Evolutionary conservation across 495 filamentous ascomycete genomes (phyloP), one percentile per base, ranked within the genome.

Genomic region (Podospora comata): DNA sequence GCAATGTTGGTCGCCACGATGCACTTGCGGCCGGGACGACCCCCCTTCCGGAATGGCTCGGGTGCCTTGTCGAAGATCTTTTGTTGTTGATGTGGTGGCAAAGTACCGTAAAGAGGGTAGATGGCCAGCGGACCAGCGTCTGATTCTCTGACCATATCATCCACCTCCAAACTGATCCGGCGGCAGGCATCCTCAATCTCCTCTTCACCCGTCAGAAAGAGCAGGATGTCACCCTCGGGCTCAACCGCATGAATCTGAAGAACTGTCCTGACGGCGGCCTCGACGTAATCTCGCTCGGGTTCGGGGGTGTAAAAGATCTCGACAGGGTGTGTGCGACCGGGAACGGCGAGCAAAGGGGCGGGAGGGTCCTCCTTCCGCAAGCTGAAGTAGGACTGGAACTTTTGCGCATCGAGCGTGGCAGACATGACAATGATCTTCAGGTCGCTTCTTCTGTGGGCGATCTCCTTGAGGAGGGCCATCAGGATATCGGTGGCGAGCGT

Each of bases 391-490:
- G 86, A 86, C 78, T 98, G 96, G 77, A 99, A 99, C 77, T 98
- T 99, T 76, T 96, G 89, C 1, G 96, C 93, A 80, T 99, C 96
- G 56, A 98, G 84, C 34, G 94, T 98, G 60, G 94, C 94, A 72
- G 94, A 97, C 94, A 98, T 98, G 86, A 98, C 93, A 70, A 98
- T 93, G 70, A 98, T 91, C 81, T 98, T 98, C 69, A 98, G 77
- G 75, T 97, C 94, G 5, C 90, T 86, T 65, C 94, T 84, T 73
- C 93, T 87, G 68, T 79, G 68, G 13, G 91, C 89, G 20, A 98
- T 88, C 72, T 94, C 89, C 79, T 97, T 97, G 64, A 98, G 80
- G 64, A 98, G 85, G 62, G 91, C 94, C 94, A 98, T 98, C 54
- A 98, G 82, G 63, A 97, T 93, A 82, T 98, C 94, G 19, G 94